Base-by-base conservation (phyloP, 768 basidiomycete genomes). In the Boletus sp. region DNA sequence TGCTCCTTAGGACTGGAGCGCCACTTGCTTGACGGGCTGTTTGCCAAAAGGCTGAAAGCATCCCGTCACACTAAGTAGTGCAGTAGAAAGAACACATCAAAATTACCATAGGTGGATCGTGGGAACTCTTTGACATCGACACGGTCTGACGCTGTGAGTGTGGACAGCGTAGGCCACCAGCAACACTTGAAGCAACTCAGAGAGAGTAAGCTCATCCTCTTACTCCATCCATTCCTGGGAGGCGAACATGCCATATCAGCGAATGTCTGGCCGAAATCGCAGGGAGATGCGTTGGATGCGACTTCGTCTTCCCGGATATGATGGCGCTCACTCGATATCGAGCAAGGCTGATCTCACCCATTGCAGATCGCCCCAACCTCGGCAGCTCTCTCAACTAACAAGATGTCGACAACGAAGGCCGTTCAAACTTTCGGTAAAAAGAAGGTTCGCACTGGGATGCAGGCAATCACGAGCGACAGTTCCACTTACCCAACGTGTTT, bases 341-440 rank as follows among this genome's bases (percentile, higher is more conserved):
- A 48, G 44, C 36, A 9, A 52, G n/a, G 41, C 70, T 71, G 54
- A 71, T 55, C 50, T 40, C 42, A 45, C 52, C 51, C 47, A n/a
- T 44, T 45, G 12, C 57, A 73, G 70, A 66, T 56, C 53, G 54
- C 60, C 55, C 47, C 49, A 55, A 52, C 24, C 50, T 54, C 15
- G 50, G 47, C 57, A 55, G 64, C 61, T 44, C 58, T 67, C 60
- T 50, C 60, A 46, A 59, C 50, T 58, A 56, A 64, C 70, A 84
- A 78, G 76, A 92, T 91, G 89, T 82, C 88, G 71, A 71, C 80
- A 67, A 75, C 77, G 64, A 92, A 92, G 80, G 93, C 95, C 80
- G 96, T 98, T 66, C 96, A 98, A 75, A 96, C 93, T 62, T 98
- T 98, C 79, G 96, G 96, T 78, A 98, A 98, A 92, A 98, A 98